Evolutionary conservation across 208 protist genomes (phyloP).

Genomic region (Leptomonas pyrrhocoris): DNA sequence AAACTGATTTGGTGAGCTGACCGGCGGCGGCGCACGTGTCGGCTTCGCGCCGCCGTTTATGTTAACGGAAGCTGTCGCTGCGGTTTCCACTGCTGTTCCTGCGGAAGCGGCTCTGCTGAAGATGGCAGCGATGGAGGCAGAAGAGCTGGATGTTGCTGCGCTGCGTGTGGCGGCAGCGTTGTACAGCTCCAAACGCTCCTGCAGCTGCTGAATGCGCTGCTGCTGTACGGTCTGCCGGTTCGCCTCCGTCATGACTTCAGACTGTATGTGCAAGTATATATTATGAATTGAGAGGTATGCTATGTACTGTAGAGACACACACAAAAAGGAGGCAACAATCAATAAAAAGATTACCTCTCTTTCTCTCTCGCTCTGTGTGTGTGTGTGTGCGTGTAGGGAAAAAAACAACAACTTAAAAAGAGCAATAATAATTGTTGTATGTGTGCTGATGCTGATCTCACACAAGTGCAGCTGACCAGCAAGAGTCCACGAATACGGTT

Average conservation of each 20-base stretch:
- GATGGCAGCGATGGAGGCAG: not conserved
- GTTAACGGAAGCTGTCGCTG: not conserved
- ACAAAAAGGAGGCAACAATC: too few species aligned
- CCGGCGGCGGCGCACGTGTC: slow-evolving; percentile 17
- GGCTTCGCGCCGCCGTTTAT: slow-evolving; percentile 13
- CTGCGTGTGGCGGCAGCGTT: slow-evolving; percentile 46
- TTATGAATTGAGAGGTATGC: not conserved
- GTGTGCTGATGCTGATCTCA: not conserved
- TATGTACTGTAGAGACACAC: too few species aligned
- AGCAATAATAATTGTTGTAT: too few species aligned
- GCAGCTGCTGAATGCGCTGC: slow-evolving; percentile 76
- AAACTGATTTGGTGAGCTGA: slow-evolving; percentile 9
- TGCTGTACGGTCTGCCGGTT: slow-evolving; percentile 28
- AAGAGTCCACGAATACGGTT: too few species aligned
- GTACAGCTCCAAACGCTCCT: slow-evolving; percentile 79
- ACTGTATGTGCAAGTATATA: not conserved
- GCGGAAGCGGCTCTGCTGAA: too few species aligned
- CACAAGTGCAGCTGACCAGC: not conserved
- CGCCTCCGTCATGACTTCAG: slow-evolving; percentile 13
- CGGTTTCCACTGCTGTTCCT: not conserved
- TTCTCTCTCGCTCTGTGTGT: not conserved
- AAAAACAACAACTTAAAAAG: slow-evolving; percentile 1
- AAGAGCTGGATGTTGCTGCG: not conserved
- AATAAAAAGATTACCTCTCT: too few species aligned
- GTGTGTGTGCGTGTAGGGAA: not conserved